Evolutionary conservation across 2,329 filamentous ascomycete species (phyloP), one percentile per base, ranked within the genome.

Genomic region (Xylaria multiplex): DNA sequence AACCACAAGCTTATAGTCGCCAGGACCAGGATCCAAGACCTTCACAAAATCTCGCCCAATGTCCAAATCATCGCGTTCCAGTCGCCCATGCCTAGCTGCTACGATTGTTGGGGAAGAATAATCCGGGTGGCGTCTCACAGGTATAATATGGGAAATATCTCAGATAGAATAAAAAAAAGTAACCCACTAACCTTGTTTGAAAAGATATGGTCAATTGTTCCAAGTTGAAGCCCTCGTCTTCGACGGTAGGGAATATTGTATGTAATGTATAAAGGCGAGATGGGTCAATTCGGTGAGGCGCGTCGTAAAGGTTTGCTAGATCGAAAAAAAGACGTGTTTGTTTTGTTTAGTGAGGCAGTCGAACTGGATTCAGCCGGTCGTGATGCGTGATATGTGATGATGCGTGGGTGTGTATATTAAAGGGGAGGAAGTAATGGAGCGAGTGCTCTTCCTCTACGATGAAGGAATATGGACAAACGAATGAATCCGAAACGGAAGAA

Each of bases 391-490:
- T 16, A 22, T 19, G 24, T 48, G 19, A 27, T 24, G 3, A 24
- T 43, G 37, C 32, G 43, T 45, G 37, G 35, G 27, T 52, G 48
- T 48, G 67, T 70, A 67, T 75, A 77, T 77, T 77, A 78, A 77
- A 77, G 70, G 37, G 60, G 69, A 76, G 75, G 76, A 78, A 77
- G 74, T 69, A 72, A 72, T 71, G 69, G 70, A 77, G 73, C 75
- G 75, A 77, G 70, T 73, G 76, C 71, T 72, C 72, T 77, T 77
- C 76, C 76, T 76, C 70, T 76, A 70, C 49, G 74, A 73, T 63
- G 45, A 65, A 66, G 65, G 72, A 73, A 77, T 77, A 76, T 77
- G 70, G 75, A 77, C 75, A 78, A 78, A 78, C 76, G 76, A 78
- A 77, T 77, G 76, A 76, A 77, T 77, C 72, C 75, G 75, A 78